Percentiles rank a stretch among this genome's conserved stretches.
These are phyloP conservation scores for Suillus cothurnatus DNA, from an alignment of 768 basidiomycete genomes.

Conservation along the genomic window DNA sequence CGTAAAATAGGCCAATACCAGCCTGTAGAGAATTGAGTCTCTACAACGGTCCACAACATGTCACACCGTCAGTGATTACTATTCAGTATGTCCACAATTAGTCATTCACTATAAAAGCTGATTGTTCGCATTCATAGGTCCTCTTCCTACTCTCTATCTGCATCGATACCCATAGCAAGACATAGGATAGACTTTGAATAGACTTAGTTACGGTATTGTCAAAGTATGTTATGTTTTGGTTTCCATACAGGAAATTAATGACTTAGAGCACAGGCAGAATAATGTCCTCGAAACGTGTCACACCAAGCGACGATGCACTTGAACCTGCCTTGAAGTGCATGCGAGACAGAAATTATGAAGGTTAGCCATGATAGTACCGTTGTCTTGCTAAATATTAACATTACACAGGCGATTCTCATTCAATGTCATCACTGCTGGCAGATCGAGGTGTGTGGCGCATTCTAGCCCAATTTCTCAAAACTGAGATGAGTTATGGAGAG, in stretches of 20 bases:
- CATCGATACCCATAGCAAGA: no score
- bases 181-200: background rate
- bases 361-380: background rate
- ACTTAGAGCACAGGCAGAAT: background rate
- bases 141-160: no score
- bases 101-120: no score
- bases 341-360: background rate
- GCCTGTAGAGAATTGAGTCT: no score
- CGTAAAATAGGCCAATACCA: no score
- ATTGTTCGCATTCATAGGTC: no score
- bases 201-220: no score
- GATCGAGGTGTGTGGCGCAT: background rate
- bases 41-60: no score
- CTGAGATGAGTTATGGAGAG: background rate
- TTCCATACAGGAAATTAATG: background rate
- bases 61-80: no score
- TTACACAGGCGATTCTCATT: background rate
- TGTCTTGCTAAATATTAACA: no score
- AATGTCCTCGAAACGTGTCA: background rate
- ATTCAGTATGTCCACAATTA: no score
- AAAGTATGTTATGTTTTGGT: background rate
- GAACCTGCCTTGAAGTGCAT: background rate
- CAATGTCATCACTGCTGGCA: background rate
- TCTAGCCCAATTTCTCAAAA: background rate
- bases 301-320: background rate